Evolutionary conservation across 2,329 filamentous ascomycete genomes (phyloP).

Genomic region (Grosmannia huntii): DNA sequence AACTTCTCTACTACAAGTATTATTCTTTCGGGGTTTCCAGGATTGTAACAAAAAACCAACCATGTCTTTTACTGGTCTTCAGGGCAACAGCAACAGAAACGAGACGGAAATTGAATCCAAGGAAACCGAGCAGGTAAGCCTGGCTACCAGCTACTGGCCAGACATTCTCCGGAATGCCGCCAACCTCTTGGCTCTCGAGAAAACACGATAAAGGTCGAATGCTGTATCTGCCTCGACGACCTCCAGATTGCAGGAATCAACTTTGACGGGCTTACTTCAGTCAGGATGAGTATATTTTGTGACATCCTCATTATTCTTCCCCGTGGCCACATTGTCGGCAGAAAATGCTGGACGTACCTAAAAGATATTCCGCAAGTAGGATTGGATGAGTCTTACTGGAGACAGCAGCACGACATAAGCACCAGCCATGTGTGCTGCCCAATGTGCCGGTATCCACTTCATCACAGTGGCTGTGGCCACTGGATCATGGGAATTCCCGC

Average conservation of each 20-base stretch:
- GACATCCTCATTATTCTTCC: not conserved
- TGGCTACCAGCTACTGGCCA: not conserved
- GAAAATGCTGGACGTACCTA: not conserved
- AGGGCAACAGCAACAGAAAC: not conserved
- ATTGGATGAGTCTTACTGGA: not conserved
- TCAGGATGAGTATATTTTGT: not conserved
- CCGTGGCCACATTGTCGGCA: not conserved
- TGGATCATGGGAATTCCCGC: not conserved
- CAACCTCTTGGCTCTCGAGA: not conserved
- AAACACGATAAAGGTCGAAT: not conserved
- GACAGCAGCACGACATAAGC: not conserved
- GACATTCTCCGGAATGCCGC: not conserved
- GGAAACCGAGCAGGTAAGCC: not conserved
- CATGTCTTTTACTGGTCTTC: not conserved
- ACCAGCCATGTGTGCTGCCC: not conserved
- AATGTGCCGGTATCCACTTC: not conserved
- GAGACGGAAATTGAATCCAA: not conserved
- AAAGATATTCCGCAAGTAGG: not conserved
- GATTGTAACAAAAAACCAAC: no score
- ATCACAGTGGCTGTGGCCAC: not conserved
- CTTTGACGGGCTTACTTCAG: not conserved
- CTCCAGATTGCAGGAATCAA: not conserved
- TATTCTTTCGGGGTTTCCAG: no score
- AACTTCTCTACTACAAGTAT: no score
- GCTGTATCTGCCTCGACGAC: not conserved